These are phyloP conservation scores for Jackrogersella minutella DNA, from an alignment of 495 filamentous ascomycete species.

Conservation along the genomic window DNA sequence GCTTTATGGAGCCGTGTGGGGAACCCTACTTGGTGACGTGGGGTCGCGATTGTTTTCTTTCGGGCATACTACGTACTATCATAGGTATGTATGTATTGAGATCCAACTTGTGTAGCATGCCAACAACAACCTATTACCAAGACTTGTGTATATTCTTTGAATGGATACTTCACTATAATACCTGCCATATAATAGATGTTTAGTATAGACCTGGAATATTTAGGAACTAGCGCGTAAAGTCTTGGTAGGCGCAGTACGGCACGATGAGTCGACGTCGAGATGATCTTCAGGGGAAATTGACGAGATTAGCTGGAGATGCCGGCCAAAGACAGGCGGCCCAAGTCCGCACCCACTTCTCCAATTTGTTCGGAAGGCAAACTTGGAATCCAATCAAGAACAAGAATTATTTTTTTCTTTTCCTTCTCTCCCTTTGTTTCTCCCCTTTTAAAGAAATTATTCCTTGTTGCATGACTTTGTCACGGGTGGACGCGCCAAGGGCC, in stretches of 20 bases:
- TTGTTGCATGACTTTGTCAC: conserved; percentile 29
- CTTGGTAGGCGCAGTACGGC: conserved; percentile 1
- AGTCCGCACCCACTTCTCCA: background rate
- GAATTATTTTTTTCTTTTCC: background rate
- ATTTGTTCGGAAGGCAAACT: conserved; percentile 17
- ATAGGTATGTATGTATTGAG: background rate
- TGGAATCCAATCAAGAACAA: conserved; percentile 20
- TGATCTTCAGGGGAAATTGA: conserved; percentile 27
- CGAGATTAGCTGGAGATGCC: conserved; percentile 5
- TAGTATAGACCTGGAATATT: too few relatives aligned
- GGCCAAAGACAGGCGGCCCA: background rate
- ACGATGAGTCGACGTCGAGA: background rate
- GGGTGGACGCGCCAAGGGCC: conserved; percentile 33
- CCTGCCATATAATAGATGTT: too few relatives aligned
- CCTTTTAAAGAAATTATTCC: conserved; percentile 11
- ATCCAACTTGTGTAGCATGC: background rate
- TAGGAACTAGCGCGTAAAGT: too few relatives aligned
- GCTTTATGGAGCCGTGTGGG: conserved; percentile 34
- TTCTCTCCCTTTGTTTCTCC: conserved; percentile 1
- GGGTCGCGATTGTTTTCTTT: conserved; percentile 14
- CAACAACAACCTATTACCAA: too few relatives aligned
- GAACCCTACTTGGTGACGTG: conserved; percentile 28
- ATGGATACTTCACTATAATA: too few relatives aligned
- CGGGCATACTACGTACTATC: too few relatives aligned
- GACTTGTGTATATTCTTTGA: too few relatives aligned